Conservation (phyloP, 352 stramenopile genomes). For the Sclerospora graminicola region DNA sequence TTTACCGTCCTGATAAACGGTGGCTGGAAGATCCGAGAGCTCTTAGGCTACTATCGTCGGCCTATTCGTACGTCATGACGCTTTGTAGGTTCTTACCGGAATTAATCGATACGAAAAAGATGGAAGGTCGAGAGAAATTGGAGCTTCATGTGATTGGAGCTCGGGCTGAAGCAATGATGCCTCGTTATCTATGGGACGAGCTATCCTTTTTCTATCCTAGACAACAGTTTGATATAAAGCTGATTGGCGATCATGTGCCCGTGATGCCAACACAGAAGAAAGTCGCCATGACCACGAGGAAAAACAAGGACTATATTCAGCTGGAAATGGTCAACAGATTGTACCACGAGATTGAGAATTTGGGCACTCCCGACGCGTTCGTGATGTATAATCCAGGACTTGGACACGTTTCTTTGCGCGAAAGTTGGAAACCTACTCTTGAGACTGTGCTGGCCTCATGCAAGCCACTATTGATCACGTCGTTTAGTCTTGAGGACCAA, state of each 20-base stretch:
- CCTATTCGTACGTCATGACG: conserved; percentile 65
- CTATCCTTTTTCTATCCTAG: conserved; percentile 30
- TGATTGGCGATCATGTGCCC: conserved; percentile 60
- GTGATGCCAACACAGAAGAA: conserved; percentile 21
- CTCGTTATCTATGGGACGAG: conserved; percentile 56
- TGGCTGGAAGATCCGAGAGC: conserved; percentile 26
- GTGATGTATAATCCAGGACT: conserved; percentile 70
- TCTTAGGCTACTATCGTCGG: conserved; percentile 45
- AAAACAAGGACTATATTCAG: conserved; percentile 15
- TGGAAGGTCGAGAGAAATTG: conserved; percentile 2
- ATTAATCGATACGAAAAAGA: conserved; percentile 5
- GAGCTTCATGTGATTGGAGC: conserved; percentile 53
- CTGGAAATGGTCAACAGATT: conserved; percentile 37
- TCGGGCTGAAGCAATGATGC: conserved; percentile 67
- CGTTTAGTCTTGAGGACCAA: conserved; percentile 54
- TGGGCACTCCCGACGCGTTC: conserved; percentile 33
- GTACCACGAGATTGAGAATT: conserved; percentile 33
- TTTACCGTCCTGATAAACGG: conserved; percentile 22
- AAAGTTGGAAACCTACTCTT: conserved; percentile 49
- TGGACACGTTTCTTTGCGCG: conserved; percentile 35
- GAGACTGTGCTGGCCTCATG: conserved; percentile 26
- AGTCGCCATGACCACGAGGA: conserved; percentile 1
- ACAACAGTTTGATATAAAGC: conserved; percentile 30
- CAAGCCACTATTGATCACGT: conserved; percentile 47
- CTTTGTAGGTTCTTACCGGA: conserved; percentile 33